Evolutionary conservation across 2,329 filamentous ascomycete species (phyloP), one percentile per base, ranked within the genome.

Genomic region (Alternaria consortialis): DNA sequence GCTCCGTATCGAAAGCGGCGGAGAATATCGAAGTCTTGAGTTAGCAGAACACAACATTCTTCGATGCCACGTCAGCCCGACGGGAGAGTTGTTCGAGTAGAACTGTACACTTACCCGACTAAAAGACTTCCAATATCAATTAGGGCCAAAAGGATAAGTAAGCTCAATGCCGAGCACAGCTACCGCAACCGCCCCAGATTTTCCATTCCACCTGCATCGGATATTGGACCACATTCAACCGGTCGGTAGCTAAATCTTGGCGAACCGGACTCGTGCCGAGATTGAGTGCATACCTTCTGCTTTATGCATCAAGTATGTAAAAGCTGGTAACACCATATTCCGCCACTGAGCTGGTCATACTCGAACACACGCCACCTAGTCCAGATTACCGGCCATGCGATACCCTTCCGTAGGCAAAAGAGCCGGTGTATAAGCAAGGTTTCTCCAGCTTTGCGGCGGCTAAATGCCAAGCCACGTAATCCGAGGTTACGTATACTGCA

Each of bases 211-310:
- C 56, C 58, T 67, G 66, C 63, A 63, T 60, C 32, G 50, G 55
- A 62, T 63, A 66, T 72, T 71, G 59, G 63, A 52, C 58, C 61
- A 57, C 61, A 74, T 72, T 75, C 72, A 75, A 54, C 72, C 73
- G 70, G 58, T 62, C 43, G 56, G 54, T 54, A 63, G 42, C 43
- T 36, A 31, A 17, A 20, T 29, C 54, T 61, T 61, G 53, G 62
- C 43, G 29, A 37, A 34, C 7, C 11, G n/a, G 15, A 32, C 39
- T 47, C 27, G 40, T 37, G 50, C 34, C 53, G 31, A 51, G 42
- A 32, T 51, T 31, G 25, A 39, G 5, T 52, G 25, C 53, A 47
- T 37, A n/a, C 23, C 39, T 42, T 23, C 17, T 31, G 27, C 54
- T 15, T 27, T 15, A 32, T 29, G 43, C 27, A 34, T 51, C 50